Evolutionary conservation across 129 eudicot species (phyloP), one percentile per base, ranked within the genome.

Genomic region (Kitagawia praeruptora): DNA sequence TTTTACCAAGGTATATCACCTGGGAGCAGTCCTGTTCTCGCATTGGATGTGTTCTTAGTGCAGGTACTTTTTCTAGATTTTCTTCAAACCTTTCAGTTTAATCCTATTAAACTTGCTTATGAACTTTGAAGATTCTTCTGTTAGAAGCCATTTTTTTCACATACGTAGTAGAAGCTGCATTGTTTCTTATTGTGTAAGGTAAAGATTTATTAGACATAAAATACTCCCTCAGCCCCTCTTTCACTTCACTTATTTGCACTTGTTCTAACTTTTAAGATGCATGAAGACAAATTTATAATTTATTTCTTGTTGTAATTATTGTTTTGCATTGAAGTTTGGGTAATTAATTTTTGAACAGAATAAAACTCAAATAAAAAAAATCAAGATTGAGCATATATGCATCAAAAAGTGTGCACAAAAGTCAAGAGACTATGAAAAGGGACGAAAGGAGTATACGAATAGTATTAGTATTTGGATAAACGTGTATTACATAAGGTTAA

Each of bases 41-140:
- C 96, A 41, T 80, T 95, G 91, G 99, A n/a, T n/a, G n/a, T n/a
- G n/a, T n/a, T 95, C 88, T 83, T 92, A 89, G 97, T 95, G 40
- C 99, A 95, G 97, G 98, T 95, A 87, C 37, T 63, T 61, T 58
- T 56, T 80, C 66, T 15, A 14, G n/a, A 75, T 45, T 64, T 83
- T 74, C 70, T 27, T 78, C 80, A 77, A 69, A 54, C 53, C 31
- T 47, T 45, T 15, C 27, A 3, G 34, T 48, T 42, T 3, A 13
- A n/a, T 15, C 28, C 12, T 38, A 47, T 21, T 44, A 48, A 23
- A 21, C 38, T n/a, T 70, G 74, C 10, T 37, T 37, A 37, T 70
- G 42, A 37, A 34, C 44, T 70, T 14, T 4, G 21, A 40, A 19
- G 21, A 70, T 18, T 70, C 45, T 14, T 70, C 41, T 14, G 4